Conservation (phyloP, 2,329 filamentous ascomycete genomes). For the Penicillium sp. region DNA sequence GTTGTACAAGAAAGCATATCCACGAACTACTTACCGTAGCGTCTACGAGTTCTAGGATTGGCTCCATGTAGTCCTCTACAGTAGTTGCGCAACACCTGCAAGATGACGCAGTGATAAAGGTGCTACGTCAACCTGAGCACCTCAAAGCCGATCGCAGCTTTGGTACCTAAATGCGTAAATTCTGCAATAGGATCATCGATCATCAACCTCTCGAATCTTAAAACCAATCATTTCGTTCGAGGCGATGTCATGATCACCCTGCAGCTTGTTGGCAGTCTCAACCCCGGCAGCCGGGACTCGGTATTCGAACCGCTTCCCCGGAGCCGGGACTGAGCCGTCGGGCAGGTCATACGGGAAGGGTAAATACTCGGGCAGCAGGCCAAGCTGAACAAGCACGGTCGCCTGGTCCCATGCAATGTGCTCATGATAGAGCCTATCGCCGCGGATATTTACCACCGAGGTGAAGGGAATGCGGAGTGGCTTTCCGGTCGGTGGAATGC, state of each 20-base stretch:
- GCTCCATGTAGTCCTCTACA: too few species aligned
- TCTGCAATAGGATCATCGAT: conserved; percentile 2
- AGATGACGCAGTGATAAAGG: too few species aligned
- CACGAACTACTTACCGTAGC: too few species aligned
- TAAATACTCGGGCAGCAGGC: conserved; percentile 63
- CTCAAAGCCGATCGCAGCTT: too few species aligned
- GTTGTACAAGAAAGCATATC: too few species aligned
- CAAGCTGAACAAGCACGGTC: conserved; percentile 60
- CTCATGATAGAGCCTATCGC: conserved; percentile 67
- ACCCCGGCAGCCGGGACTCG: conserved; percentile 60
- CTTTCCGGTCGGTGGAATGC: conserved; percentile 61
- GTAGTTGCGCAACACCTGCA: too few species aligned
- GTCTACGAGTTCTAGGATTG: too few species aligned
- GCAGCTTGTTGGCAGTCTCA: conserved; percentile 55
- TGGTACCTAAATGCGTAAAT: neutral
- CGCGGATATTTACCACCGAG: conserved; percentile 64
- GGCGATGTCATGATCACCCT: conserved; percentile 49
- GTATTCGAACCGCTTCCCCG: conserved; percentile 56
- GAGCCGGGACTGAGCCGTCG: conserved; percentile 34
- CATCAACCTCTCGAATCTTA: conserved; percentile 29
- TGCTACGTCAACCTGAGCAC: too few species aligned
- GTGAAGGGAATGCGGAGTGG: conserved; percentile 64
- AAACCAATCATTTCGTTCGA: conserved; percentile 60
- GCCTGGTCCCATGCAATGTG: conserved; percentile 71
- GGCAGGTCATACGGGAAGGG: conserved; percentile 60